Evolutionary conservation across 208 protist species (phyloP), one percentile per base, ranked within the genome.

Genomic region (Leishmania tropica): DNA sequence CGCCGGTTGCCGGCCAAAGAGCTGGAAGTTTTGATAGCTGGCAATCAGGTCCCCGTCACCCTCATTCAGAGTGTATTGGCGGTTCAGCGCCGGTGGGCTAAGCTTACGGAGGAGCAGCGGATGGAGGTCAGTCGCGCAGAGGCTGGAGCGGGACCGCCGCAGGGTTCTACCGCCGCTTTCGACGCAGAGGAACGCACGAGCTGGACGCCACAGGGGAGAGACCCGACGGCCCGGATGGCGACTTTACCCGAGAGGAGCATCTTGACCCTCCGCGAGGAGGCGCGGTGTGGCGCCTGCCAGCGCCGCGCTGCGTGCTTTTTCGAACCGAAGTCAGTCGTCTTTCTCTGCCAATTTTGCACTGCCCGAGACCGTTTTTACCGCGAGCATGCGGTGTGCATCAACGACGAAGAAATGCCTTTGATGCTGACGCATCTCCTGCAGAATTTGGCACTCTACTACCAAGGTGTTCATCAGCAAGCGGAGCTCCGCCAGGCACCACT

Each of bases 341-440:
- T 97, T 85, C 79, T 95, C 35, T 97, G 94, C 45, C 85, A 91
- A 58, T 95, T 93, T 70, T 97, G 94, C 87, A 93, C 88, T 62
- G 87, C 92, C 42, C 88, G 89, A 19, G 94, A 97, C 64, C 91
- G 91, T 42, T 96, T 89, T 78, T 97, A 97, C 83, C 90, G 94
- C 76, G 91, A 94, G n/a, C 85, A 94, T 51, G 88, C 88, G 2
- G 67, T 95, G 17, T 97, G 94, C 87, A 92, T 97, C 79, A 97
- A 97, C 84, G 92, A 97, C 64, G 94, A 97, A 75, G 81, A 79
- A 56, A 93, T 96, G 81, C 85, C 86, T 40, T 58, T 78, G 68
- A 81, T 89, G 47, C 84, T 76, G 40, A 83, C 73, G 28, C 92
- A 91, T 62, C 83, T 96, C 21, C 85, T 96, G 72, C 83, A 81